These are phyloP conservation scores for Cordyceps pruinosa DNA, from an alignment of 2,329 filamentous ascomycete genomes.

Conservation along the genomic window DNA sequence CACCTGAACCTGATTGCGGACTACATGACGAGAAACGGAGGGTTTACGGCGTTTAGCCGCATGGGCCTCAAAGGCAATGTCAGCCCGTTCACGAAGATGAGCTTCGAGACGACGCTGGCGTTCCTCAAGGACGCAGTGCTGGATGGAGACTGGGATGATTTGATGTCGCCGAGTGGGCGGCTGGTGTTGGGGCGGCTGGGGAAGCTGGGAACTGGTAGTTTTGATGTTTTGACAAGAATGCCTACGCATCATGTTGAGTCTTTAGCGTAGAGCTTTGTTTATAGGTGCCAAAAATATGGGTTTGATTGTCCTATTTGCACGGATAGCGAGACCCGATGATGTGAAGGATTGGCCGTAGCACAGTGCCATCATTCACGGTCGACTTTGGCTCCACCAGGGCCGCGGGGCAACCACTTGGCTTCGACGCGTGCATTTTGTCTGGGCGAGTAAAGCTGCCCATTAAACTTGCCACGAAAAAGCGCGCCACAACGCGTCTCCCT, in stretches of 20 bases:
- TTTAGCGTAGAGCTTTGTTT: conserved; percentile 14
- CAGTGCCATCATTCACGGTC: conserved; percentile 3
- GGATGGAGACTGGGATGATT: conserved; percentile 83
- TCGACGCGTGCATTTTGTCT: neutral
- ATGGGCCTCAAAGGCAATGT: conserved; percentile 80
- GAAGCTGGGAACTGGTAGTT: conserved; percentile 80
- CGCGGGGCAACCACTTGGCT: conserved; percentile 20
- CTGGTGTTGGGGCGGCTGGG: conserved; percentile 82
- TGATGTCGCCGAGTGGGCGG: conserved; percentile 76
- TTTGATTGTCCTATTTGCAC: neutral
- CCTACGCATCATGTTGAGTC: conserved; percentile 43
- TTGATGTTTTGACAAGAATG: conserved; percentile 70
- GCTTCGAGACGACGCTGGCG: conserved; percentile 92
- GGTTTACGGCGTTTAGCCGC: conserved; percentile 86
- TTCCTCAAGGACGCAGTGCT: conserved; percentile 90
- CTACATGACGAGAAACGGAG: conserved; percentile 91
- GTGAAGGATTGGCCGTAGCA: neutral
- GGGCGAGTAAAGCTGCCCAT: conserved; percentile 18
- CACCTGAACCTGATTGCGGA: conserved; percentile 95
- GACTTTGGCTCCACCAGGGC: conserved; percentile 5
- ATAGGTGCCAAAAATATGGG: neutral
- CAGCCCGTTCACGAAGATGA: conserved; percentile 96
- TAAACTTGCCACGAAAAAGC: conserved; percentile 21
- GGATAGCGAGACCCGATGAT: neutral
- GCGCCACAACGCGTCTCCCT: conserved; percentile 28